Evolutionary conservation across 73 alveolate genomes (phyloP).

Genomic region (Tetrahymena elliotti): DNA sequence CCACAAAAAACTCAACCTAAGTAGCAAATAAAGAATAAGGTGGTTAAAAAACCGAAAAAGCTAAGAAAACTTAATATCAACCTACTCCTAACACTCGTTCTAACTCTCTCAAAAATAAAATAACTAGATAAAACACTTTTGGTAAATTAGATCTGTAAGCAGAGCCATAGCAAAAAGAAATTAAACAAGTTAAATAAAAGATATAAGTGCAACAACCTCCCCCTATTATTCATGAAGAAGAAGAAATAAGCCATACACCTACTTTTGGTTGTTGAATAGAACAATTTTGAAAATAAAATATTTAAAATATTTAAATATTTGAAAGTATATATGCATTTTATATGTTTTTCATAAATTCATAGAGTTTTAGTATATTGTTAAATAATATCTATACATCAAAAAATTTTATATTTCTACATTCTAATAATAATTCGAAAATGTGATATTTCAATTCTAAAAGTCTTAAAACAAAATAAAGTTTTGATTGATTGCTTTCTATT

Average conservation of each 20-base stretch:
- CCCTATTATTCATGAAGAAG: neutral
- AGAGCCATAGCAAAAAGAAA: neutral
- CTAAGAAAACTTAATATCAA: neutral
- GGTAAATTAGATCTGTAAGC: neutral
- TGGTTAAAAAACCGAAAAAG: neutral
- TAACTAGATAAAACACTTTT: neutral
- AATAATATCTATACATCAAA: neutral
- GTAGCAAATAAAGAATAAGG: neutral
- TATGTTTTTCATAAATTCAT: too few species aligned
- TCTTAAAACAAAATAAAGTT: too few species aligned
- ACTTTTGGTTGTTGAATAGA: neutral
- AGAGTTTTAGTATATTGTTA: neutral
- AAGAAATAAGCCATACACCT: neutral
- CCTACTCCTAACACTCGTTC: neutral
- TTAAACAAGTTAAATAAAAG: neutral
- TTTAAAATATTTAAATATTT: neutral
- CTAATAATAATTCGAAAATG: too few species aligned
- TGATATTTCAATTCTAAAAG: too few species aligned
- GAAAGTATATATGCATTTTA: neutral
- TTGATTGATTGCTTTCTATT: too few species aligned
- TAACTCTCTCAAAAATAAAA: neutral
- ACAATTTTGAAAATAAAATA: neutral
- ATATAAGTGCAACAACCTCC: neutral
- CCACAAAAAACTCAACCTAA: neutral
- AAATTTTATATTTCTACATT: neutral